Percentiles rank a stretch among this genome's conserved stretches.
These are phyloP conservation scores for Podaxis sp. DNA, from an alignment of 768 basidiomycete genomes.

Conservation along the genomic window DNA sequence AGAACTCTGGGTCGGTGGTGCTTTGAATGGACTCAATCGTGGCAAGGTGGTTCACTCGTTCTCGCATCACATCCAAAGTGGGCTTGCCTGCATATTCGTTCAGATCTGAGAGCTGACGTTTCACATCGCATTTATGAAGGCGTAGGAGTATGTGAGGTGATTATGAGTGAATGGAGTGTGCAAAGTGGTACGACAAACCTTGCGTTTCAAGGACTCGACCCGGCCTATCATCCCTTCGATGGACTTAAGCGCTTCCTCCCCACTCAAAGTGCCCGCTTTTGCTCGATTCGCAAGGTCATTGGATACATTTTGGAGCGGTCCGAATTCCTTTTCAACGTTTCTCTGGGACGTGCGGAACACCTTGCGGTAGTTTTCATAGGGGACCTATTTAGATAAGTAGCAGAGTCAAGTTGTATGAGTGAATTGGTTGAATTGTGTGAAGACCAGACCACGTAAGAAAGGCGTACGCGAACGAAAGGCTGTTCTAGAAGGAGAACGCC, in stretches of 20 bases:
- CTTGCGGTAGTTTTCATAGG: constrained; percentile 87
- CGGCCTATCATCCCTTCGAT: constrained; percentile 77
- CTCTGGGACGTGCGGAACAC: constrained; percentile 82
- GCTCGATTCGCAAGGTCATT: constrained; percentile 57
- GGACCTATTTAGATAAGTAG: constrained; percentile 53
- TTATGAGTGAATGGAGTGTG: constrained; percentile 15
- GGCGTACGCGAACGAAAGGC: constrained; percentile 68
- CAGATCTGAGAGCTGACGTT: constrained; percentile 42
- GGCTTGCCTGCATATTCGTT: constrained; percentile 50
- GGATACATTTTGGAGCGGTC: constrained; percentile 51
- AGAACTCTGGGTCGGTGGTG: constrained; percentile 55
- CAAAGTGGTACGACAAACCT: constrained; percentile 45
- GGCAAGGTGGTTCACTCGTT: constrained; percentile 72
- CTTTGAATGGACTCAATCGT: constrained; percentile 55
- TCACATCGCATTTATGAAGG: constrained; percentile 2
- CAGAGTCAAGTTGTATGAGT: constrained; percentile 4
- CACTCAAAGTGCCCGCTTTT: constrained; percentile 32
- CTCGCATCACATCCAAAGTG: constrained; percentile 71
- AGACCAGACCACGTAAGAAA: not conserved
- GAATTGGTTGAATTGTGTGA: constrained; percentile 1
- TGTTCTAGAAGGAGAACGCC: constrained; percentile 82
- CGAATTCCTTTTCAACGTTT: constrained; percentile 78
- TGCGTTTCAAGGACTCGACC: constrained; percentile 81
- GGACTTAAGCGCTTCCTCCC: constrained; percentile 54
- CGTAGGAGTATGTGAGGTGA: constrained; percentile 7